Conservation (phyloP, 2,329 filamentous ascomycete genomes). For the Zymoseptoria crescenta region DNA sequence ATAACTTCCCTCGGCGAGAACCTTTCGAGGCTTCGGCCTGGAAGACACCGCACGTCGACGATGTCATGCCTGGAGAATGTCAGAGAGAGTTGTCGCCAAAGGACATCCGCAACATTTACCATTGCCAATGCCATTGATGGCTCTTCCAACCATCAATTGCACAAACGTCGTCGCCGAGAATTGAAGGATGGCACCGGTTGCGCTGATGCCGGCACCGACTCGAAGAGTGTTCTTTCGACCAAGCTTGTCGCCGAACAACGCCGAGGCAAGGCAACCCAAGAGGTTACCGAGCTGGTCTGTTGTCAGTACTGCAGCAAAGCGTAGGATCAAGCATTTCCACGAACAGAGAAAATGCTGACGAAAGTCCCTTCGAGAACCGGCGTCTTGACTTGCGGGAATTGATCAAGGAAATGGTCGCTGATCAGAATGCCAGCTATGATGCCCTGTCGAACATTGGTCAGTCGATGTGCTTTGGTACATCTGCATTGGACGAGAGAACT, state of each 20-base stretch:
- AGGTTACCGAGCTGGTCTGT: slow-evolving; percentile 4
- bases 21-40: slow-evolving; percentile 32
- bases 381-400: slow-evolving; percentile 6
- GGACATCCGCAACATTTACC: slow-evolving; percentile 8
- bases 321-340: background rate
- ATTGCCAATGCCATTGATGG: slow-evolving; percentile 36
- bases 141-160: slow-evolving; percentile 39
- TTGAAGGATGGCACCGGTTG: slow-evolving; percentile 38
- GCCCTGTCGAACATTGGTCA: background rate
- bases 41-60: slow-evolving; percentile 39
- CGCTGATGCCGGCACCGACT: slow-evolving; percentile 31
- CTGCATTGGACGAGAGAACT: background rate
- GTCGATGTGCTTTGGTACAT: background rate
- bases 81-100: background rate
- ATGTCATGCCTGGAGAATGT: slow-evolving; percentile 24
- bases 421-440: slow-evolving; percentile 10
- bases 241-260: slow-evolving; percentile 36
- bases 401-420: slow-evolving; percentile 4
- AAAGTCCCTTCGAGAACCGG: slow-evolving; percentile 8
- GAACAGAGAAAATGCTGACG: slow-evolving; percentile 8
- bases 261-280: slow-evolving; percentile 5
- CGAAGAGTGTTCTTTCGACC: slow-evolving; percentile 40
- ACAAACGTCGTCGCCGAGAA: slow-evolving; percentile 35
- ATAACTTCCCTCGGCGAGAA: slow-evolving; percentile 26
- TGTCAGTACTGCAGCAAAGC: background rate